These are phyloP conservation scores for Knufia fluminis DNA, from an alignment of 2,329 filamentous ascomycete species.

Conservation along the genomic window DNA sequence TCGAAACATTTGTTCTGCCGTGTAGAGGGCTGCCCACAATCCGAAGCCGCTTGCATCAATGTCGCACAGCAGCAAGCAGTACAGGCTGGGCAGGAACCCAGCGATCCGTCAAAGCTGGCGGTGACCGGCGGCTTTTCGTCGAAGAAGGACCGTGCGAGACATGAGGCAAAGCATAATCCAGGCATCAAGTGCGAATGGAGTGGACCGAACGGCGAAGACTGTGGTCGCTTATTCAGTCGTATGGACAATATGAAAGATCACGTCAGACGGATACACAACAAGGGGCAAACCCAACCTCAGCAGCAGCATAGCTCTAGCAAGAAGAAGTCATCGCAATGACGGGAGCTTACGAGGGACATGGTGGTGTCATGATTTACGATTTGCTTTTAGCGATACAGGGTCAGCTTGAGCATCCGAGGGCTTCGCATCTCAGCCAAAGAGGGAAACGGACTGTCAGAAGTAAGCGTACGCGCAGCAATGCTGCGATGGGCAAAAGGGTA, in stretches of 20 bases:
- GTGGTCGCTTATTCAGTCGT: slow-evolving; percentile 49
- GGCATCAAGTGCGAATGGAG: slow-evolving; percentile 42
- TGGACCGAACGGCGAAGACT: slow-evolving; percentile 33
- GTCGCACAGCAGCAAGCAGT: slow-evolving; percentile 3
- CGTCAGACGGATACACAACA: slow-evolving; percentile 36
- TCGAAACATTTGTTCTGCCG: slow-evolving; percentile 54
- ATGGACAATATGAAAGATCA: slow-evolving; percentile 54
- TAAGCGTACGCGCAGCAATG: too few relatives aligned
- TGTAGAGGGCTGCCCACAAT: slow-evolving; percentile 48
- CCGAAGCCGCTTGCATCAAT: slow-evolving; percentile 14
- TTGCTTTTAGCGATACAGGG: background rate
- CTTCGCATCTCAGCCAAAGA: background rate
- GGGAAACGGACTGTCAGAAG: too few relatives aligned
- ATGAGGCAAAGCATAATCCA: slow-evolving; percentile 55
- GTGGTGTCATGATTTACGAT: slow-evolving; percentile 1
- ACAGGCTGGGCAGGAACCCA: slow-evolving; percentile 9
- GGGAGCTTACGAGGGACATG: background rate
- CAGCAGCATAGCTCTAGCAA: slow-evolving; percentile 11
- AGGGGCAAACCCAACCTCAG: slow-evolving; percentile 17
- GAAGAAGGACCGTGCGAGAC: slow-evolving; percentile 53
- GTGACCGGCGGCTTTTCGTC: slow-evolving; percentile 51
- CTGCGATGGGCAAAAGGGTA: too few relatives aligned
- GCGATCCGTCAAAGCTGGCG: slow-evolving; percentile 25
- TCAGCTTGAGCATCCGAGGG: background rate
- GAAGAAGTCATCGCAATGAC: background rate